These are phyloP conservation scores for Epichloe gansuensis DNA, from an alignment of 2,329 filamentous ascomycete species.

Conservation along the genomic window DNA sequence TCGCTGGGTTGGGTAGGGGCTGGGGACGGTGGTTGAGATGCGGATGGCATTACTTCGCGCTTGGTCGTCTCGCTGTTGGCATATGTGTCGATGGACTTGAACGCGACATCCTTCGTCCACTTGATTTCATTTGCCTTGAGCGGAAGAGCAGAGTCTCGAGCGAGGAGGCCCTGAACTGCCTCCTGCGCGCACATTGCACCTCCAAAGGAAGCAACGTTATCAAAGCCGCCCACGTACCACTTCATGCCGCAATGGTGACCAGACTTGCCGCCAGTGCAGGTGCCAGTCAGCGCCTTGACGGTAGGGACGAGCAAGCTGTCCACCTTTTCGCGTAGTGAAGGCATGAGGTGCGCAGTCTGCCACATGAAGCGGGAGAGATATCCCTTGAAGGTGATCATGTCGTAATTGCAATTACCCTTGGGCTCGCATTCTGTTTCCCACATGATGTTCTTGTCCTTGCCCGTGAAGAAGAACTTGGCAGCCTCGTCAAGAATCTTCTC, in stretches of 20 bases:
- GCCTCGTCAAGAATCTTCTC: conserved; percentile 38
- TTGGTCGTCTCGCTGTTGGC: conserved; percentile 5
- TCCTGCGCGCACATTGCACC: conserved; percentile 55
- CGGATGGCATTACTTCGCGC: not conserved
- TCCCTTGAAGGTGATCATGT: conserved; percentile 57
- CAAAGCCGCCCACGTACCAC: conserved; percentile 47
- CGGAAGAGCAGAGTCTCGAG: conserved; percentile 29
- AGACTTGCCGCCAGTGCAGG: conserved; percentile 42
- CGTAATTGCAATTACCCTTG: conserved; percentile 41
- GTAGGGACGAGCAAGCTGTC: conserved; percentile 35
- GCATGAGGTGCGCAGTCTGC: conserved; percentile 42
- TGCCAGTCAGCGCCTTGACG: conserved; percentile 40
- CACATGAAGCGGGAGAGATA: conserved; percentile 54
- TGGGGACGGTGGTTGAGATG: not conserved
- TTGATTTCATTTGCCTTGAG: conserved; percentile 35
- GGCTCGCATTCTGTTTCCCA: conserved; percentile 54
- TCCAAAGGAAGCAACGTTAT: conserved; percentile 42
- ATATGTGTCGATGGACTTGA: conserved; percentile 10
- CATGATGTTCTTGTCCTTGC: conserved; percentile 46
- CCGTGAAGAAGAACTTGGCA: conserved; percentile 40
- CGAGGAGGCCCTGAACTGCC: conserved; percentile 46
- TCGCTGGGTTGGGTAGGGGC: not conserved
- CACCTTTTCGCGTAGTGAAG: conserved; percentile 36
- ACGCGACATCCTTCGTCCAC: conserved; percentile 9
- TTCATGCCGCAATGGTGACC: conserved; percentile 45